phyloP scores from a whole-genome alignment of 2,329 filamentous ascomycete species.

The Biscogniauxia sp. region DNA sequence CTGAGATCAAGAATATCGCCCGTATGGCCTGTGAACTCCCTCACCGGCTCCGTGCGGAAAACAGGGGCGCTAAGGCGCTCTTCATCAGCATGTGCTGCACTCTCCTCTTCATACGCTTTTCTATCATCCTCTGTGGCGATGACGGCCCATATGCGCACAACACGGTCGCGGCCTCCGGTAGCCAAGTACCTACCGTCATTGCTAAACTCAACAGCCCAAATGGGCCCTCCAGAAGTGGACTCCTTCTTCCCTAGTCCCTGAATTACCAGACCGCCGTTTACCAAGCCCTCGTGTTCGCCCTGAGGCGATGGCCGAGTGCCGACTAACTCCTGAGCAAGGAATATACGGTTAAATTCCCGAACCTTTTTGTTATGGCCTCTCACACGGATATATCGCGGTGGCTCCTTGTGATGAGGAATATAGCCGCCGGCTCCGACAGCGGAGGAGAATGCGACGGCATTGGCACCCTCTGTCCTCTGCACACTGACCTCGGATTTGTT shows the following conservation, averaged over 20 bases:
- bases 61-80: slow-evolving; percentile 84
- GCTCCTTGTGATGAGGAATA: slow-evolving; percentile 83
- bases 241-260: slow-evolving; percentile 35
- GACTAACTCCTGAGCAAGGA: slow-evolving; percentile 86
- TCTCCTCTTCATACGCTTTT: slow-evolving; percentile 65
- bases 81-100: slow-evolving; percentile 41
- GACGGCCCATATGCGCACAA: slow-evolving; percentile 86
- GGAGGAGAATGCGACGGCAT: slow-evolving; percentile 79
- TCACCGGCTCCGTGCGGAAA: slow-evolving; percentile 73
- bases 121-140: slow-evolving; percentile 81
- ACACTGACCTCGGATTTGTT: slow-evolving; percentile 69
- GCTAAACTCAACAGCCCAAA: slow-evolving; percentile 93
- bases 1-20: slow-evolving; percentile 86
- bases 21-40: slow-evolving; percentile 80
- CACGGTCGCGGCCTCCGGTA: slow-evolving; percentile 83
- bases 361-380: slow-evolving; percentile 76
- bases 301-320: slow-evolving; percentile 47
- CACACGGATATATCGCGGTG: slow-evolving; percentile 87
- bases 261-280: slow-evolving; percentile 27
- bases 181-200: slow-evolving; percentile 88
- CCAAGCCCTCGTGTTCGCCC: slow-evolving; percentile 21
- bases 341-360: slow-evolving; percentile 80
- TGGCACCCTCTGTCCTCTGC: slow-evolving; percentile 71
- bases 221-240: slow-evolving; percentile 58
- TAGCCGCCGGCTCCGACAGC: slow-evolving; percentile 70